Percentiles rank a stretch among this genome's conserved stretches.
Conservation (phyloP, 768 basidiomycete genomes). For the Lyophyllum decastes region DNA sequence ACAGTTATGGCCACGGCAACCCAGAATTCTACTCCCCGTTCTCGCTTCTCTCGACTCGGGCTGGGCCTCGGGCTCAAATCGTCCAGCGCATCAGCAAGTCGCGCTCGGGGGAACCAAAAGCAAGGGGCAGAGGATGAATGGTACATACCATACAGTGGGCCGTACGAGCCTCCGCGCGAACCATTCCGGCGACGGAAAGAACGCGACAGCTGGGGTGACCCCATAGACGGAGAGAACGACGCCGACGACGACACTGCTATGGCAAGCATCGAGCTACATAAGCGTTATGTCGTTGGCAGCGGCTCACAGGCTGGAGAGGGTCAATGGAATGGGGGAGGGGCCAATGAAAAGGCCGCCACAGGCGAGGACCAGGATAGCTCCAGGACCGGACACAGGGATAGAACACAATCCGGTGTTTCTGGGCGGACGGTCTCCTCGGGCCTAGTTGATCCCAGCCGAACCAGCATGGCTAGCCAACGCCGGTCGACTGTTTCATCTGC, state of each 20-base stretch:
- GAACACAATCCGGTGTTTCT: slow-evolving; percentile 45
- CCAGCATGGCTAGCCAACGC: slow-evolving; percentile 28
- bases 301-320: slow-evolving; percentile 18
- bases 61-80: slow-evolving; percentile 16
- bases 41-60: slow-evolving; percentile 21
- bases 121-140: slow-evolving; percentile 45
- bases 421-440: slow-evolving; percentile 41
- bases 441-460: slow-evolving; percentile 35
- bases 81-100: slow-evolving; percentile 8
- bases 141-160: slow-evolving; percentile 69
- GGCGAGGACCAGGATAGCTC: slow-evolving; percentile 19
- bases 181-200: slow-evolving; percentile 27
- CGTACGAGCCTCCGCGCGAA: slow-evolving; percentile 48
- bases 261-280: slow-evolving; percentile 27
- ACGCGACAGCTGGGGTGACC: slow-evolving; percentile 47
- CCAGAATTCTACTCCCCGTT: slow-evolving; percentile 6
- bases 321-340: slow-evolving; percentile 14
- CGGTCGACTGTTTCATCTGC: slow-evolving; percentile 37
- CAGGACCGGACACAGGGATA: slow-evolving; percentile 26
- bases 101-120: slow-evolving; percentile 6
- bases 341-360: slow-evolving; percentile 8
- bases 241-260: slow-evolving; percentile 30
- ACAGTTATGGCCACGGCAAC: slow-evolving; percentile 13
- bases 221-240: slow-evolving; percentile 29
- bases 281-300: slow-evolving; percentile 26